phyloP scores from a whole-genome alignment of 1,284 basidiomycete species.

The Rhodotorula sp. region DNA sequence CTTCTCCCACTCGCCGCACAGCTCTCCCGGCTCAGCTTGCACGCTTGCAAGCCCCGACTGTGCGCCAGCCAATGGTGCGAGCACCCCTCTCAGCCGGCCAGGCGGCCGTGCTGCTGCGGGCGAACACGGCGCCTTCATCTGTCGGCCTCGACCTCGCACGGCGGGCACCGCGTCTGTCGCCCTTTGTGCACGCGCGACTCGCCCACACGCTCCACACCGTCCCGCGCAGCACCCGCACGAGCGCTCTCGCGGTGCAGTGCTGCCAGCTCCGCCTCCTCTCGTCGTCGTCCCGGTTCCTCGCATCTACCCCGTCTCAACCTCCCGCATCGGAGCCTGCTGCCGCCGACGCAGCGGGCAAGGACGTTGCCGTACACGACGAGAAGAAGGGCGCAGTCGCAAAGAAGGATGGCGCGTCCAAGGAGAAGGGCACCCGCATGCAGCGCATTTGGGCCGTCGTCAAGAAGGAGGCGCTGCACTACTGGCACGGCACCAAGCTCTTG shows the following conservation, averaged over 20 bases:
- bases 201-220: conserved; percentile 12
- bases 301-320: conserved; percentile 11
- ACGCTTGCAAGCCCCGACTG: no score
- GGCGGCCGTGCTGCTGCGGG: no score
- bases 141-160: not conserved
- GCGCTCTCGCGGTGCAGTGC: not conserved
- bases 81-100: no score
- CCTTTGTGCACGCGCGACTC: conserved; percentile 21
- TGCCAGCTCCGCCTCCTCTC: conserved; percentile 29
- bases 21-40: no score
- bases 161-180: conserved; percentile 3
- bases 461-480: conserved; percentile 94
- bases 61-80: no score
- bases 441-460: conserved; percentile 84
- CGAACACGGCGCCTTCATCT: no score
- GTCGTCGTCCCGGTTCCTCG: conserved; percentile 28
- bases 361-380: conserved; percentile 20
- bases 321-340: not conserved
- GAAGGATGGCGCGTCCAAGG: conserved; percentile 17
- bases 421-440: conserved; percentile 34
- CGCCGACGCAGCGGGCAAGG: conserved; percentile 6
- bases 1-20: no score
- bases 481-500: conserved; percentile 92
- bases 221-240: not conserved
- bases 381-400: conserved; percentile 33